Conservation (phyloP, 345 rosid species). For the Euphorbia tirucalli region DNA sequence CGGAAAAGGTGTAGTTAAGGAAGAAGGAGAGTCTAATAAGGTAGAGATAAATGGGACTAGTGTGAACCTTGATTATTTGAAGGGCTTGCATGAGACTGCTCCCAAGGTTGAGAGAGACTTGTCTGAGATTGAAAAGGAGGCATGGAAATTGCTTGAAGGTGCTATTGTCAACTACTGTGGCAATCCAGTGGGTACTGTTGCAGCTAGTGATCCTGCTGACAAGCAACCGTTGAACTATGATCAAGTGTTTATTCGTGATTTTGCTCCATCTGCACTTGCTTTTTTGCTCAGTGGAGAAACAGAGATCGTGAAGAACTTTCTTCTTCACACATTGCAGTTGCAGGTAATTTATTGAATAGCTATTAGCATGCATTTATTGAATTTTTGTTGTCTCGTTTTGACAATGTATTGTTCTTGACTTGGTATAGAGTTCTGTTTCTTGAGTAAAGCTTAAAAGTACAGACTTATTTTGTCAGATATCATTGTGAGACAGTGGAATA, state of each 20-base stretch:
- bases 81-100: constrained; percentile 38
- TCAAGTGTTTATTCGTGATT: constrained; percentile 94
- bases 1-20: constrained; percentile 28
- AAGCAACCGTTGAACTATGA: constrained; percentile 79
- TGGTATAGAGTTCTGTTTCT: background rate
- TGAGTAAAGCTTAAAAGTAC: background rate
- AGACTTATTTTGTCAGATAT: background rate
- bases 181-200: constrained; percentile 80
- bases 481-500: background rate
- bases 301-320: constrained; percentile 92
- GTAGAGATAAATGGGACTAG: constrained; percentile 31
- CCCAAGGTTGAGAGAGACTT: constrained; percentile 44
- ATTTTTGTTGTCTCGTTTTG: background rate
- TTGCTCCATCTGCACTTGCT: constrained; percentile 90
- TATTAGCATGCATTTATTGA: background rate
- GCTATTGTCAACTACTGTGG: constrained; percentile 74
- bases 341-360: constrained; percentile 54
- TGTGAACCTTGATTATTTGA: constrained; percentile 38
- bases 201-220: constrained; percentile 74
- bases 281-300: constrained; percentile 83
- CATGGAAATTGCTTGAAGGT: constrained; percentile 78
- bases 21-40: constrained; percentile 35
- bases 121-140: constrained; percentile 70
- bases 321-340: constrained; percentile 84
- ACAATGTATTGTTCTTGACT: background rate